Base-by-base conservation (phyloP, 2,329 filamentous ascomycete genomes). In the Trichophyton mentagrophytes region DNA sequence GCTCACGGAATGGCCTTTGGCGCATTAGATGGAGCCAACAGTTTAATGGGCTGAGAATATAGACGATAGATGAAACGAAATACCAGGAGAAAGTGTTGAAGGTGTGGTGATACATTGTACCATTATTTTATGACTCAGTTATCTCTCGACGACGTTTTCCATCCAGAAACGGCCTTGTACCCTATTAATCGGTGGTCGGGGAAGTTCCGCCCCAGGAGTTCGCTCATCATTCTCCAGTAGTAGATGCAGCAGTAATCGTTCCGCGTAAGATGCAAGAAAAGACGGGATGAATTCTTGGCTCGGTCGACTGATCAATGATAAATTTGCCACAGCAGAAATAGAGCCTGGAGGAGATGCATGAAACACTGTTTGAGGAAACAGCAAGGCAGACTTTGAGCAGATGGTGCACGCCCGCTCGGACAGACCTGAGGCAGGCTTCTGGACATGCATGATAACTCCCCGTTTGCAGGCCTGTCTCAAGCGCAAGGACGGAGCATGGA, bases 1-100 rank as follows among this genome's bases (percentile, higher is more conserved):
- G 87, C 89, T 13, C 83, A 81, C 71, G 89, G 93, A 66, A 74
- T 95, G 69, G 73, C 71, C 60, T 67, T 70, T 46, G 69, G 68
- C n/a, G 71, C 70, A n/a, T 67, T 73, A 61, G 69, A 69, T 13
- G 55, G 53, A 38, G 56, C n/a, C 4, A 27, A 13, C 42, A 13
- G 27, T 15, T 33, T 36, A 30, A 17, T 7, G 8, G 17, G 20
- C 22, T 30, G 55, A 17, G 55, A 42, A 42, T 27, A 27, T 27
- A 30, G 36, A 40, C 17, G 27, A 56, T 36, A 47, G 20, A 8
- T 47, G 8, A 49, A 13, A 49, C 22, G 9, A 36, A 49, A 49
- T 49, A 25, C 44, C 3, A 27, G 25, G 9, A 13, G 20, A 55
- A 4, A 27, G 33, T 4, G 49, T 17, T 36, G 8, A 27, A 55